Conservation (phyloP, 139 green algal genomes). For the Closterium sp. region DNA sequence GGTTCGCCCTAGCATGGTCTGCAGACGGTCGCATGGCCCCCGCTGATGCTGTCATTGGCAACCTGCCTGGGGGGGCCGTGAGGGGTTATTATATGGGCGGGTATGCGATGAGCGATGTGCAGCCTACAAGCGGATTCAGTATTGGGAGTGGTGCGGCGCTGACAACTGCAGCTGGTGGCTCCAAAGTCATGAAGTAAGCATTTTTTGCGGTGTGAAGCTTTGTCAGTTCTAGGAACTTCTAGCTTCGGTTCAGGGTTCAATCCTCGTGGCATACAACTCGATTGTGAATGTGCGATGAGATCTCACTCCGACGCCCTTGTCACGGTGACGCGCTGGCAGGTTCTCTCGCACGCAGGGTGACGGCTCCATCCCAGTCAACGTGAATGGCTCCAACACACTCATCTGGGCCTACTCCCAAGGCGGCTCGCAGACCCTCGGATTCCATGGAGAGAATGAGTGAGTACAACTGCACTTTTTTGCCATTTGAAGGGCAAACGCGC, state of each 20-base stretch:
- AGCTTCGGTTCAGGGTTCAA: no score
- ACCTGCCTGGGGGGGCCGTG: neutral
- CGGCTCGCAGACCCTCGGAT: no score
- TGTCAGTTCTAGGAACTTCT: no score
- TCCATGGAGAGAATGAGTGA: no score
- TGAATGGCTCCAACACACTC: neutral
- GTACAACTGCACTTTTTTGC: no score
- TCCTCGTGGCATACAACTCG: no score
- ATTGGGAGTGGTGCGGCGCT: neutral
- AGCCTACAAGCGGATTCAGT: neutral
- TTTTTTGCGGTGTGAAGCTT: neutral
- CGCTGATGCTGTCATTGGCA: constrained; percentile 10
- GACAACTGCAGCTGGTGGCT: neutral
- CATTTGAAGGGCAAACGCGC: no score
- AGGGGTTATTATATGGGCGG: neutral
- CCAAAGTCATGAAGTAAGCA: neutral
- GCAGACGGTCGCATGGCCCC: constrained; percentile 11
- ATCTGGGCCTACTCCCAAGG: no score
- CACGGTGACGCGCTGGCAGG: neutral
- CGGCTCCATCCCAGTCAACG: neutral
- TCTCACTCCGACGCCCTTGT: neutral
- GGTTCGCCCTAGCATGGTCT: constrained; percentile 18
- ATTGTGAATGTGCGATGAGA: neutral
- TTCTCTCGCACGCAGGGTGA: neutral
- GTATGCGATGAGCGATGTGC: neutral